Evolutionary conservation across 2,329 filamentous ascomycete species (phyloP).

Genomic region (Aspergillus pseudotamarii): DNA sequence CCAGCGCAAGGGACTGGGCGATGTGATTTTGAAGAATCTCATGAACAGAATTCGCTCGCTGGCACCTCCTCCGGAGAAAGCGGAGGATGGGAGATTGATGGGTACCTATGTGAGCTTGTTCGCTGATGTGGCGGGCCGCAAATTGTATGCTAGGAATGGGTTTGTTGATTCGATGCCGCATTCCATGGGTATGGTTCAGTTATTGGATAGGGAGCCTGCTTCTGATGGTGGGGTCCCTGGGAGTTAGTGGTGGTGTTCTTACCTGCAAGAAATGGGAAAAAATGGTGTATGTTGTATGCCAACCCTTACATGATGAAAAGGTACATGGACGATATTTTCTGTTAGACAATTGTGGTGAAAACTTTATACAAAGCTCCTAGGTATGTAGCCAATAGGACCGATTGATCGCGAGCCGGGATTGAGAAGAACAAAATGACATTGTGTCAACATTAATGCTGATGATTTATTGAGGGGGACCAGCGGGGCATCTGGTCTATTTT

Average conservation of each 20-base stretch:
- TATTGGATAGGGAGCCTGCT: not conserved
- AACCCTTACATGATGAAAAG: too few species aligned
- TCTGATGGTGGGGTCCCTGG: not conserved
- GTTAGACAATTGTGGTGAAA: too few species aligned
- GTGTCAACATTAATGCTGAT: too few species aligned
- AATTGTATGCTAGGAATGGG: slow-evolving; percentile 51
- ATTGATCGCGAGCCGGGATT: too few species aligned
- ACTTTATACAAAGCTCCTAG: too few species aligned
- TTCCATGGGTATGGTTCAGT: slow-evolving; percentile 44
- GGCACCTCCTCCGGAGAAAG: slow-evolving; percentile 32
- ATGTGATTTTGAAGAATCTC: slow-evolving; percentile 48
- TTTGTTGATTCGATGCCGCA: slow-evolving; percentile 46
- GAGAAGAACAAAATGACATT: too few species aligned
- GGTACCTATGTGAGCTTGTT: slow-evolving; percentile 49
- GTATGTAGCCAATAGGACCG: too few species aligned
- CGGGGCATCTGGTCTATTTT: too few species aligned
- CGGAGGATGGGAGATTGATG: not conserved
- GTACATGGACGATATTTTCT: too few species aligned
- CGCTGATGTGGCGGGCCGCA: slow-evolving; percentile 50
- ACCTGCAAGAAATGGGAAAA: too few species aligned
- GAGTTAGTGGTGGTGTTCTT: not conserved
- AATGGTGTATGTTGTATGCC: too few species aligned
- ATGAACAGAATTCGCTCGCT: slow-evolving; percentile 45
- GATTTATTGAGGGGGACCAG: too few species aligned
- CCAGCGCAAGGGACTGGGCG: slow-evolving; percentile 52